phyloP scores from a whole-genome alignment of 2,329 filamentous ascomycete species.

The Penicillium sp. region DNA sequence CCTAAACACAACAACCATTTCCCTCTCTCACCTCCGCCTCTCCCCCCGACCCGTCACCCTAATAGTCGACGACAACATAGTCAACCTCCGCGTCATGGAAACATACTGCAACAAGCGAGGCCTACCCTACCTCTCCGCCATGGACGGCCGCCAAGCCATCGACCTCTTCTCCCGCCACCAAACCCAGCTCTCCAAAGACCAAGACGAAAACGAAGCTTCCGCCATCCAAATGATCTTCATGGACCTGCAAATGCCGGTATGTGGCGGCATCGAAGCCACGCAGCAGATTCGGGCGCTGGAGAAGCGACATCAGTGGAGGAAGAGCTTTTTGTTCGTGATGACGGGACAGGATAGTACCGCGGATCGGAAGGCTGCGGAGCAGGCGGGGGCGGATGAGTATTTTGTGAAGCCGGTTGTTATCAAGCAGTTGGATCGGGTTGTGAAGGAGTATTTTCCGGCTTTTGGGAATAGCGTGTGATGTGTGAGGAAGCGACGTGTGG shows the following conservation, averaged over 20 bases:
- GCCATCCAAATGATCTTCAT: slow-evolving; percentile 15
- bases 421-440: slow-evolving; percentile 12
- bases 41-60: slow-evolving; percentile 3
- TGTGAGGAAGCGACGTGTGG: too few relatives aligned
- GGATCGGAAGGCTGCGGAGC: slow-evolving; percentile 12
- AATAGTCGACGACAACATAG: slow-evolving; percentile 23
- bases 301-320: slow-evolving; percentile 1
- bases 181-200: neutral
- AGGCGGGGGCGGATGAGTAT: slow-evolving; percentile 14
- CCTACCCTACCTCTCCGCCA: slow-evolving; percentile 9
- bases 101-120: slow-evolving; percentile 25
- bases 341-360: slow-evolving; percentile 17
- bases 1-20: neutral
- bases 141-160: neutral
- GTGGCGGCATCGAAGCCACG: slow-evolving; percentile 17
- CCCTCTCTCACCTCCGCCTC: neutral
- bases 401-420: slow-evolving; percentile 18
- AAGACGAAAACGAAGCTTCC: neutral
- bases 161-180: slow-evolving; percentile 3
- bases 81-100: slow-evolving; percentile 26
- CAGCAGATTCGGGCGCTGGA: slow-evolving; percentile 13
- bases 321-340: slow-evolving; percentile 8
- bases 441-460: slow-evolving; percentile 10
- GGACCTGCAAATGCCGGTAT: slow-evolving; percentile 22
- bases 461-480: neutral